Conservation (phyloP, 148 eudicot species). For the Fallopia convolvulus region DNA sequence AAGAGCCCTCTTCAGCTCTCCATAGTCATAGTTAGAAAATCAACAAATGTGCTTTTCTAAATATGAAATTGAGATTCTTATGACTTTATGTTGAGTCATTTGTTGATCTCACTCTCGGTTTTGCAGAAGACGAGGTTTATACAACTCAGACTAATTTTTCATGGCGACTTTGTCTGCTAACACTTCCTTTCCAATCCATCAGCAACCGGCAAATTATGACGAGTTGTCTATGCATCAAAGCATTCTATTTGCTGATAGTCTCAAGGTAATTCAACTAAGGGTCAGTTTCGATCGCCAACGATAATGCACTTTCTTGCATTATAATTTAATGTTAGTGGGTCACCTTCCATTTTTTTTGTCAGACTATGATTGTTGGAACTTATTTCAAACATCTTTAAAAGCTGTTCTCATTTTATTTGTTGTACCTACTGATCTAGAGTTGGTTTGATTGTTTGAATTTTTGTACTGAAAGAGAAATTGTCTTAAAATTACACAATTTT, state of each 20-base stretch:
- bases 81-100: not conserved
- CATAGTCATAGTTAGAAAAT: not conserved
- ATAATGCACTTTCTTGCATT: too few species aligned
- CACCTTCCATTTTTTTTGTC: not conserved
- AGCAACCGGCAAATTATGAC: conserved; percentile 62
- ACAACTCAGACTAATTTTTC: not conserved
- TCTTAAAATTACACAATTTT: not conserved
- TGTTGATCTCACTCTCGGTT: not conserved
- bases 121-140: not conserved
- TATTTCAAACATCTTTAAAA: not conserved
- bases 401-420: not conserved
- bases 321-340: not conserved
- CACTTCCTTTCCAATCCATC: conserved; percentile 31
- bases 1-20: not conserved
- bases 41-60: not conserved
- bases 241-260: conserved; percentile 80
- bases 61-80: not conserved
- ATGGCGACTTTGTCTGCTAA: conserved; percentile 57
- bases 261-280: conserved; percentile 43
- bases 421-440: not conserved
- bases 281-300: not conserved
- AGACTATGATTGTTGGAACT: not conserved
- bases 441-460: not conserved
- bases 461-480: too few species aligned
- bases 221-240: conserved; percentile 89